Conservation (phyloP, 257 asterid species). For the Marsdenia floribunda region DNA sequence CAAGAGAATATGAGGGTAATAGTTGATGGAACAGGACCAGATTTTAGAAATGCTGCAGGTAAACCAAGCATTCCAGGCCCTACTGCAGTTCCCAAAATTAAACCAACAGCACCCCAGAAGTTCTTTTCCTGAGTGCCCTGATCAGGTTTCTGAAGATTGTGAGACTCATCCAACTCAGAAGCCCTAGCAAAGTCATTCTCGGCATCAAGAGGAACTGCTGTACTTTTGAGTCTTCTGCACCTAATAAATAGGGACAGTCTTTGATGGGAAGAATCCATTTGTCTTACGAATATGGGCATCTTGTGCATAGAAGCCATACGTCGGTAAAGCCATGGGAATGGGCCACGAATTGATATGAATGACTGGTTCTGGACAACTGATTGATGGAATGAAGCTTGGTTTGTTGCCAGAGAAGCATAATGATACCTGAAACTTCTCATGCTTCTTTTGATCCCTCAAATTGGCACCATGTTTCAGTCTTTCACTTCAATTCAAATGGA, state of each 20-base stretch:
- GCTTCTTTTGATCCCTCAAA: background rate
- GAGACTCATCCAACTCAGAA: conserved; percentile 3
- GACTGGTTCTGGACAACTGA: background rate
- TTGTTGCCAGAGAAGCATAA: background rate
- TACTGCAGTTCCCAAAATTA: conserved; percentile 36
- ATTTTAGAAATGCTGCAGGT: conserved; percentile 31
- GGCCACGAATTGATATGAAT: background rate
- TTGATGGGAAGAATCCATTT: background rate
- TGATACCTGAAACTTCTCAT: background rate
- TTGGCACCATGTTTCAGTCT: background rate
- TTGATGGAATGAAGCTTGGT: background rate
- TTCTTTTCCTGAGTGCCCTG: conserved; percentile 19
- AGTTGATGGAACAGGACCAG: conserved; percentile 35
- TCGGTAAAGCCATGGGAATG: background rate
- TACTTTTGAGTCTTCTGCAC: background rate
- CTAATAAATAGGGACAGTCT: background rate
- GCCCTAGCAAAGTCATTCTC: background rate
- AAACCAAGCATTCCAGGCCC: conserved; percentile 42
- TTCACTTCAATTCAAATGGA: background rate
- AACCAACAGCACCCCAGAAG: conserved; percentile 38
- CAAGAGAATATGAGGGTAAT: conserved; percentile 29
- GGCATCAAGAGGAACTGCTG: background rate
- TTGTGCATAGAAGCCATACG: background rate
- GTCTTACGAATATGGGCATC: background rate
- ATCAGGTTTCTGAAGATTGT: conserved; percentile 2